Conservation (phyloP, 1,139 yeast genomes). For the Pichia sp. region DNA sequence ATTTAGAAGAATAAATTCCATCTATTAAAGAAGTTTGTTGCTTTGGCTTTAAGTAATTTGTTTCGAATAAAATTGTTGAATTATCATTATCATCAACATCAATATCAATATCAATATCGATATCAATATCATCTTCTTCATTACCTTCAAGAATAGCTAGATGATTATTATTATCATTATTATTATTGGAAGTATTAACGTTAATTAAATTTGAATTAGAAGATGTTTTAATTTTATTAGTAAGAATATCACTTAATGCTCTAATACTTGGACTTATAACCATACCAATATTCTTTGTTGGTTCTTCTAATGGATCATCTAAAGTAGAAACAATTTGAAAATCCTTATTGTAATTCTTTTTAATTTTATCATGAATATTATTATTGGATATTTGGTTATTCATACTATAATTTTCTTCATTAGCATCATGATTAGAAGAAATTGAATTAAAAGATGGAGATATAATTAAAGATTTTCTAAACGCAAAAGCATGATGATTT, state of each 20-base stretch:
- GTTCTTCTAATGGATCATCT: constrained; percentile 22
- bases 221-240: constrained; percentile 26
- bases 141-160: constrained; percentile 28
- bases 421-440: constrained; percentile 11
- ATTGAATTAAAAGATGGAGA: constrained; percentile 38
- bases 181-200: no score
- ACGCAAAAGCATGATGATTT: constrained; percentile 39
- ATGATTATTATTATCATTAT: no score
- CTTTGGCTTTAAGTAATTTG: not conserved
- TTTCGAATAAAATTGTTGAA: constrained; percentile 2
- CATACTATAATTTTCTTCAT: no score
- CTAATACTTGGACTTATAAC: constrained; percentile 49
- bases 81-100: constrained; percentile 3
- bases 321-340: constrained; percentile 34
- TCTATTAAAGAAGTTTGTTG: constrained; percentile 11
- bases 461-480: constrained; percentile 42
- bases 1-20: constrained; percentile 9
- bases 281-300: constrained; percentile 33
- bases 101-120: no score
- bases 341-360: no score
- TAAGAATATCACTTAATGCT: constrained; percentile 44
- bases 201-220: not conserved
- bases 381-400: no score
- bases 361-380: no score
- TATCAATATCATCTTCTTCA: no score